Percentiles rank a stretch among this genome's conserved stretches.
phyloP scores from a whole-genome alignment of 495 filamentous ascomycete genomes.

The Penicillium dipodomyicola region DNA sequence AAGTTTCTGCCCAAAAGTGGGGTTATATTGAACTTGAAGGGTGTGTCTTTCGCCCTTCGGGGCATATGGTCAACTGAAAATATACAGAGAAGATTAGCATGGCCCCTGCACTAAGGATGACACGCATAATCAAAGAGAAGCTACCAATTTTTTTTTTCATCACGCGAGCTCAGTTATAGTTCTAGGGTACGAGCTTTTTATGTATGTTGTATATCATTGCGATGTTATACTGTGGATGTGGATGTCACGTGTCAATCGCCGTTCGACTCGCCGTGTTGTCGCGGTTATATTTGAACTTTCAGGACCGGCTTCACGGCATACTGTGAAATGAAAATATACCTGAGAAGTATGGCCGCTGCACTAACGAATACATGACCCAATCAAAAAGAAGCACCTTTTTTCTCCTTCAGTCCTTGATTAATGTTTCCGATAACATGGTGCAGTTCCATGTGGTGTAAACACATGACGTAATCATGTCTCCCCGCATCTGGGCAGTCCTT shows the following conservation, averaged over 20 bases:
- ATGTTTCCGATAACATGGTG: too few relatives aligned
- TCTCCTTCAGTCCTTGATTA: slow-evolving; percentile 44
- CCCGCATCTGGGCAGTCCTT: background rate
- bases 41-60: slow-evolving; percentile 48
- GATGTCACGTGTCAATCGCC: too few relatives aligned
- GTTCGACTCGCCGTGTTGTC: too few relatives aligned
- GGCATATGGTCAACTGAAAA: slow-evolving; percentile 81
- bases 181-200: too few relatives aligned
- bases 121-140: slow-evolving; percentile 96
- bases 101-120: slow-evolving; percentile 99
- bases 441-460: background rate
- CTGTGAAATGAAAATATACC: too few relatives aligned
- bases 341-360: slow-evolving; percentile 36
- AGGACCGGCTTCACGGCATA: too few relatives aligned
- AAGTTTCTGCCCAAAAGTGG: background rate
- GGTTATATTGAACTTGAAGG: background rate
- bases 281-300: too few relatives aligned
- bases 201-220: too few relatives aligned
- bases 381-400: slow-evolving; percentile 88
- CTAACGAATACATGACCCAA: slow-evolving; percentile 98
- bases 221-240: too few relatives aligned
- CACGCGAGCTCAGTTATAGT: too few relatives aligned
- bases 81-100: slow-evolving; percentile 98
- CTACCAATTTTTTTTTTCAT: slow-evolving; percentile 59
- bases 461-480: background rate